Evolutionary conservation across 2,329 filamentous ascomycete genomes (phyloP), one percentile per base, ranked within the genome.

Genomic region (Alternaria sp.): DNA sequence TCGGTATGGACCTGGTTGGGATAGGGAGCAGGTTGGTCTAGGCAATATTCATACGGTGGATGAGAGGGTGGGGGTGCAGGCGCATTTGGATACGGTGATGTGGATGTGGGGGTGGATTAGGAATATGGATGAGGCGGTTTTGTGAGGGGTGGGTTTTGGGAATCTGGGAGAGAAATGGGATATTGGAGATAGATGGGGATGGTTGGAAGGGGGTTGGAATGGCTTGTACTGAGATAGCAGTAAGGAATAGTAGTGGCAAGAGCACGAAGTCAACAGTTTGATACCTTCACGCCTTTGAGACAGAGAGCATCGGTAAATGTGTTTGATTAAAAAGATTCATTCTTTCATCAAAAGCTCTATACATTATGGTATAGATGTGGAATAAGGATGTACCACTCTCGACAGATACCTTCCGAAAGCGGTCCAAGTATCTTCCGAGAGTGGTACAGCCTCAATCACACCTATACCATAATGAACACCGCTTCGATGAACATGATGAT

Each of bases 41-140:
- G 68, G 81, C 9, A 84, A 84, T 57, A 83, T 83, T 8, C 84
- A 86, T 68, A 85, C 84, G 0, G 82, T 86, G 1, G 83, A 86
- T 68, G 85, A 86, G 75, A 80, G 77, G 23, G 74, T 86, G 10
- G 73, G 73, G 0, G 80, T 82, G 6, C 74, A 73, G 57, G 81
- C 79, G 44, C 82, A 84, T 73, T 53, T 83, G 13, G 81, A 81
- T 66, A 78, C 78, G 46, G 77, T 82, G 0, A 80, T 73, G 73
- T 84, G 82, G 82, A 81, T 82, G 67, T 77, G 69, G 59, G 46
- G 76, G 40, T 84, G 81, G 69, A 71, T 84, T 30, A 74, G 81
- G 67, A 83, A 83, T 66, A 77, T 84, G 73, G 82, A 84, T 68
- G 81, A 81, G 65, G 81, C 79, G 11, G 75, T 79, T 17, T 59